Evolutionary conservation across 768 basidiomycete genomes (phyloP).

Genomic region (Zangia roseola): DNA sequence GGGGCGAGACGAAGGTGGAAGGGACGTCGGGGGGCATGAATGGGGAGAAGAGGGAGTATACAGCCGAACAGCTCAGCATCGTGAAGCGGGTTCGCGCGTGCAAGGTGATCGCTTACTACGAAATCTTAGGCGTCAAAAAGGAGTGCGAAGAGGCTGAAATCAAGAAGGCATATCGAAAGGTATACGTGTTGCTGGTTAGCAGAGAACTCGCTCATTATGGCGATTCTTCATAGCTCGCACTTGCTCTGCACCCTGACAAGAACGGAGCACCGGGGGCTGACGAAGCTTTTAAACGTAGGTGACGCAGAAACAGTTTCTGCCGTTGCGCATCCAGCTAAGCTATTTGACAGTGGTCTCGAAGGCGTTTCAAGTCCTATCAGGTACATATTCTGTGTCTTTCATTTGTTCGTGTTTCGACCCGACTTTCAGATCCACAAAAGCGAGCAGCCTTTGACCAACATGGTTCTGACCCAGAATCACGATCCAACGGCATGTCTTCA

Average conservation of each 20-base stretch:
- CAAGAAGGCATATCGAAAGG: constrained; percentile 97
- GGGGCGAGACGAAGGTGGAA: constrained; percentile 41
- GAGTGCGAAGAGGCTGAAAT: constrained; percentile 83
- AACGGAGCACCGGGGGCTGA: constrained; percentile 98
- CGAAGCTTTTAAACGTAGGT: constrained; percentile 94
- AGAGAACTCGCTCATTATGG: constrained; percentile 7
- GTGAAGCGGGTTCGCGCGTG: constrained; percentile 86
- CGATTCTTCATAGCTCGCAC: constrained; percentile 58
- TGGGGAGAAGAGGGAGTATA: constrained; percentile 82
- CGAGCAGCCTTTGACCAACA: constrained; percentile 82
- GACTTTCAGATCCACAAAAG: constrained; percentile 72
- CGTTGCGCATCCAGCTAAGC: constrained; percentile 3
- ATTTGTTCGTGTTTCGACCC: constrained; percentile 5
- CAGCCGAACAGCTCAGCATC: constrained; percentile 74
- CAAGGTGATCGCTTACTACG: constrained; percentile 90
- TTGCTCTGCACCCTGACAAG: constrained; percentile 89
- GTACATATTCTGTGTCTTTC: constrained; percentile 31
- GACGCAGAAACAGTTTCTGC: neutral
- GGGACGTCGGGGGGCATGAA: constrained; percentile 63
- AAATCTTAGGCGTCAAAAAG: constrained; percentile 77
- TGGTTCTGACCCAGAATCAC: constrained; percentile 87
- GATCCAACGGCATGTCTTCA: constrained; percentile 69
- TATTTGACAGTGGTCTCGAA: constrained; percentile 83
- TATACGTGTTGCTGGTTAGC: constrained; percentile 35
- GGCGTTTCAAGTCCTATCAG: constrained; percentile 93